Evolutionary conservation across 805 yeast species (phyloP).

Genomic region (Saccharomycopsis lassenensis): DNA sequence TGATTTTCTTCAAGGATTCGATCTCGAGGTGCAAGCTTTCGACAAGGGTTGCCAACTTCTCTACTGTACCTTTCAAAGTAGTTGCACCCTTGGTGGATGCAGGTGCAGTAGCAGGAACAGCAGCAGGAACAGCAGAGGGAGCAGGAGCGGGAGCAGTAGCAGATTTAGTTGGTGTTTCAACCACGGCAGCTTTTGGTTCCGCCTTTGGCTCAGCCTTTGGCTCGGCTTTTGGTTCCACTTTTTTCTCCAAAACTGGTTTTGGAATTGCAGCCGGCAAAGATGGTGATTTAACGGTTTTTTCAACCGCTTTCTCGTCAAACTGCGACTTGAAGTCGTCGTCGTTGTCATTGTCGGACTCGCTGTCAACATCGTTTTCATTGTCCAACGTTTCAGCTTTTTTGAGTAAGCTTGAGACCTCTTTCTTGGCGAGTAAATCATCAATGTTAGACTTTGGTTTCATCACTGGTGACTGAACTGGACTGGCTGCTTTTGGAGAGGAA

Average conservation of each 20-base stretch:
- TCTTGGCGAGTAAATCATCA: slow-evolving; percentile 37
- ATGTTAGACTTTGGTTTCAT: slow-evolving; percentile 33
- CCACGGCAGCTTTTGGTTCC: slow-evolving; percentile 13
- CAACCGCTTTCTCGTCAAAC: slow-evolving; percentile 9
- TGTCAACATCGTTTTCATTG: slow-evolving; percentile 27
- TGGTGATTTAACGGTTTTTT: background rate
- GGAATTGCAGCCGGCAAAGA: background rate
- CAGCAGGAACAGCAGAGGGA: slow-evolving; percentile 6
- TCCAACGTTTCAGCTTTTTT: slow-evolving; percentile 35
- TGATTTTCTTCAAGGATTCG: slow-evolving; percentile 37
- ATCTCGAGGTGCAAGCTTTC: slow-evolving; percentile 47
- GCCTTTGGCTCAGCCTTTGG: slow-evolving; percentile 19
- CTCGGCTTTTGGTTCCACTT: slow-evolving; percentile 20
- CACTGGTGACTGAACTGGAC: too few species aligned
- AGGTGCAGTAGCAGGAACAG: slow-evolving; percentile 30
- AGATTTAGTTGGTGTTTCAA: slow-evolving; percentile 17
- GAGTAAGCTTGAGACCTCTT: slow-evolving; percentile 36
- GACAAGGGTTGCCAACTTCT: slow-evolving; percentile 50
- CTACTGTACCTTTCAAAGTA: slow-evolving; percentile 63
- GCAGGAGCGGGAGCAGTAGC: slow-evolving; percentile 14
- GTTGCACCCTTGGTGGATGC: slow-evolving; percentile 23
- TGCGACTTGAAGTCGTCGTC: slow-evolving; percentile 21
- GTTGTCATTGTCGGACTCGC: slow-evolving; percentile 28
- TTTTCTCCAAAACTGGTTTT: slow-evolving; percentile 1
- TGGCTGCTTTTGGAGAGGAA: slow-evolving; percentile 23